Conservation (phyloP, 768 basidiomycete genomes). For the Leccinum broughii region DNA sequence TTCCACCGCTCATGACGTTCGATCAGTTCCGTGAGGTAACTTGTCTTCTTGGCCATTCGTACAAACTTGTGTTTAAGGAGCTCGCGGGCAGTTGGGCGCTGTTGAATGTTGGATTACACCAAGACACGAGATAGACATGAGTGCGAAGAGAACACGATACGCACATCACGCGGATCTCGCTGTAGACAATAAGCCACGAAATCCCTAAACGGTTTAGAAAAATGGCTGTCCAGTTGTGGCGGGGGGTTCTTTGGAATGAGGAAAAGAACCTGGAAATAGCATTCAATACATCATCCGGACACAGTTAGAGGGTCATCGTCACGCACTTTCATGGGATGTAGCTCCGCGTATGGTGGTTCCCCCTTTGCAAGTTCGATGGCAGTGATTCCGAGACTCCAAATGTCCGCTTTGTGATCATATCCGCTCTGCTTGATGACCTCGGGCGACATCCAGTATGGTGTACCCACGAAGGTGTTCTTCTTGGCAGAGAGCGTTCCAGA, state of each 20-base stretch:
- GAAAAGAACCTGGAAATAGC: slow-evolving; percentile 75
- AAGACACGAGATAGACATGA: slow-evolving; percentile 4
- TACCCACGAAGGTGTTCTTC: slow-evolving; percentile 98
- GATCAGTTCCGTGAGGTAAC: slow-evolving; percentile 92
- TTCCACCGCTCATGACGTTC: slow-evolving; percentile 94
- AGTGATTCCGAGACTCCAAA: slow-evolving; percentile 97
- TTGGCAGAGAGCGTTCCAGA: slow-evolving; percentile 90
- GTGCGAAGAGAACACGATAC: slow-evolving; percentile 25
- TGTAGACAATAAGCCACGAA: slow-evolving; percentile 93
- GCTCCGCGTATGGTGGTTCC: slow-evolving; percentile 96
- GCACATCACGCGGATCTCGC: slow-evolving; percentile 88
- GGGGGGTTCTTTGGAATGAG: slow-evolving; percentile 98
- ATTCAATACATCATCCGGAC: neutral
- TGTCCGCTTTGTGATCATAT: slow-evolving; percentile 98
- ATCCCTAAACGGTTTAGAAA: slow-evolving; percentile 91
- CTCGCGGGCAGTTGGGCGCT: slow-evolving; percentile 95
- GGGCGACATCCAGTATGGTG: slow-evolving; percentile 99
- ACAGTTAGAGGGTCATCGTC: neutral
- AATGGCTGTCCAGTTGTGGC: slow-evolving; percentile 84
- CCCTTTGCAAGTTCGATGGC: slow-evolving; percentile 97
- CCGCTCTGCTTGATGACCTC: slow-evolving; percentile 99
- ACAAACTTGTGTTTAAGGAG: slow-evolving; percentile 96
- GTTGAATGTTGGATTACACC: slow-evolving; percentile 22
- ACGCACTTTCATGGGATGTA: slow-evolving; percentile 97
- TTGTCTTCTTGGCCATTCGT: slow-evolving; percentile 91